Percentiles rank a stretch among this genome's conserved stretches.
Evolutionary conservation across 2,329 filamentous ascomycete genomes (phyloP).

Genomic region (Colletotrichum musicola): DNA sequence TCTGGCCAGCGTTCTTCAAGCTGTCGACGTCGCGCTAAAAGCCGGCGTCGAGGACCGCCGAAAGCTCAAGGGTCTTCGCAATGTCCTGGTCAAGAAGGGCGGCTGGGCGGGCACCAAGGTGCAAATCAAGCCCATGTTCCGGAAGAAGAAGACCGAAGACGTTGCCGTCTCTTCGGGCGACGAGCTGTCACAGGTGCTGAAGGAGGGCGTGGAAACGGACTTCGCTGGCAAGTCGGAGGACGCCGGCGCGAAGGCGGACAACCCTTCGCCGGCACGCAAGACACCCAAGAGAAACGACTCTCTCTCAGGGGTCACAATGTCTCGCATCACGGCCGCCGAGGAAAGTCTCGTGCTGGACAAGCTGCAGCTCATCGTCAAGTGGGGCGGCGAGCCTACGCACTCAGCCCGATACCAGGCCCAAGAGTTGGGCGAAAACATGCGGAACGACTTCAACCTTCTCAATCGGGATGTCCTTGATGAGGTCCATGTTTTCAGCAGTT

Average conservation of each 20-base stretch:
- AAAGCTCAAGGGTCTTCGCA: slow-evolving; percentile 88
- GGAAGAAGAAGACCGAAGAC: slow-evolving; percentile 82
- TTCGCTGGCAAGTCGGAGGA: slow-evolving; percentile 40
- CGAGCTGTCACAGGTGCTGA: slow-evolving; percentile 49
- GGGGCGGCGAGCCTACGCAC: slow-evolving; percentile 98
- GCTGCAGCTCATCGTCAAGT: slow-evolving; percentile 97
- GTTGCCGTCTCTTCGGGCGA: slow-evolving; percentile 45
- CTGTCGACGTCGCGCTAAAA: slow-evolving; percentile 83
- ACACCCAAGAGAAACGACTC: slow-evolving; percentile 81
- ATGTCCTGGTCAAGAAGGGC: slow-evolving; percentile 92
- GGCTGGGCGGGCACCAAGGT: slow-evolving; percentile 97
- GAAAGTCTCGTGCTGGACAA: slow-evolving; percentile 96
- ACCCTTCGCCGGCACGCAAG: slow-evolving; percentile 46
- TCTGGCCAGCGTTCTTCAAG: slow-evolving; percentile 87
- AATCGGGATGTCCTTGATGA: slow-evolving; percentile 93
- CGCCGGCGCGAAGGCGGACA: slow-evolving; percentile 32
- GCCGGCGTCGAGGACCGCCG: slow-evolving; percentile 85
- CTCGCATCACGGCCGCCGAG: slow-evolving; percentile 91
- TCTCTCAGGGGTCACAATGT: slow-evolving; percentile 89
- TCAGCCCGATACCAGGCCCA: slow-evolving; percentile 96
- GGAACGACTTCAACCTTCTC: slow-evolving; percentile 92
- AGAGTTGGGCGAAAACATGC: slow-evolving; percentile 94
- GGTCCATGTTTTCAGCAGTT: slow-evolving; percentile 95
- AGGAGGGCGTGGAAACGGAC: slow-evolving; percentile 47
- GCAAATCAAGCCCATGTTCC: slow-evolving; percentile 99